phyloP scores from a whole-genome alignment of 352 stramenopile species.

The Phytophthora fragariae region DNA sequence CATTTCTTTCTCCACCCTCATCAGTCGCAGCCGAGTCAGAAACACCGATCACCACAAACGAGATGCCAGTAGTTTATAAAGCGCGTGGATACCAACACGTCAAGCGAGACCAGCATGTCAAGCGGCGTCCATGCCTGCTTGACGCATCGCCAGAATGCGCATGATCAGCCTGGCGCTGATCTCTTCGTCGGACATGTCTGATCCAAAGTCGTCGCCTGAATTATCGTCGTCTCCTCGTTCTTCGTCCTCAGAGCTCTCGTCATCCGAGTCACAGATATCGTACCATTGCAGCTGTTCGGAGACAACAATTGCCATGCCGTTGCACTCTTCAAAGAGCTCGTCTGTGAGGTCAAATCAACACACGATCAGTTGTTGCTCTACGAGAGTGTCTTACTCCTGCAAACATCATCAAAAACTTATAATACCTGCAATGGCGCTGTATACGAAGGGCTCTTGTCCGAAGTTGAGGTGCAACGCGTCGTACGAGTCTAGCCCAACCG shows the following conservation, averaged over 20 bases:
- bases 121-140: slow-evolving; percentile 28
- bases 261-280: slow-evolving; percentile 54
- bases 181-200: slow-evolving; percentile 39
- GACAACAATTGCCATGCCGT: slow-evolving; percentile 28
- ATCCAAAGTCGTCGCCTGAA: slow-evolving; percentile 23
- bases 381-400: not conserved
- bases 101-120: not conserved
- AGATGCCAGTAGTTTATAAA: no score
- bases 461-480: slow-evolving; percentile 88
- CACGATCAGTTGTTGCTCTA: not conserved
- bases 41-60: no score
- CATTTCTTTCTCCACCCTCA: no score
- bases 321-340: slow-evolving; percentile 41
- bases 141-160: slow-evolving; percentile 38
- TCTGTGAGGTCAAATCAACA: slow-evolving; percentile 15
- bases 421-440: slow-evolving; percentile 35
- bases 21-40: no score
- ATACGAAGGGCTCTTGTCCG: slow-evolving; percentile 76
- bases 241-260: slow-evolving; percentile 40
- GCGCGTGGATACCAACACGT: not conserved
- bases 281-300: slow-evolving; percentile 64
- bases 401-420: not conserved
- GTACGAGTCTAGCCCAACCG: slow-evolving; percentile 86
- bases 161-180: slow-evolving; percentile 39
- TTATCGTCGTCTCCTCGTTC: slow-evolving; percentile 18